phyloP scores from a whole-genome alignment of 139 green algal species.

The Picochlorum sp. region DNA sequence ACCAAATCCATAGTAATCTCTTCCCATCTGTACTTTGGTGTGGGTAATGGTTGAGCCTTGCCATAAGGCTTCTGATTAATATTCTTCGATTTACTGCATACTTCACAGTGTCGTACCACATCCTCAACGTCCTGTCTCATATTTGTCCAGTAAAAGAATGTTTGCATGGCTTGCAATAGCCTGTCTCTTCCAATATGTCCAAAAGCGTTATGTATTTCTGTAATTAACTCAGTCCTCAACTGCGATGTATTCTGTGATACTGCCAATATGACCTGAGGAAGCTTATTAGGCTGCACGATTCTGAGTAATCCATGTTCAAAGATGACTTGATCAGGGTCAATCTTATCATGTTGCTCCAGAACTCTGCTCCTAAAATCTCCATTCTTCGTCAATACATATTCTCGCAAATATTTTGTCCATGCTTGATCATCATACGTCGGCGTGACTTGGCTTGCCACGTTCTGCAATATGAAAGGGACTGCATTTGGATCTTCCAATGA shows the following conservation, averaged over 20 bases:
- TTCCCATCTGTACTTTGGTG: conserved; percentile 30
- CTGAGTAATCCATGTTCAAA: neutral
- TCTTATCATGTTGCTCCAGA: neutral
- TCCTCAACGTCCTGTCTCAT: neutral
- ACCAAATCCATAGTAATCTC: conserved; percentile 49
- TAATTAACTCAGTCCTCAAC: conserved; percentile 19
- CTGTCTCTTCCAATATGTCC: conserved; percentile 4
- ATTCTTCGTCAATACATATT: neutral
- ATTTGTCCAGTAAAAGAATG: neutral
- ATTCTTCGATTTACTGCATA: neutral
- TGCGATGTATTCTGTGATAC: neutral
- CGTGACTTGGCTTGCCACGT: neutral
- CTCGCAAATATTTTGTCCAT: neutral
- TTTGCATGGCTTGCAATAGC: neutral
- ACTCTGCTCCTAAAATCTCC: neutral
- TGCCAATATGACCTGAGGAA: neutral
- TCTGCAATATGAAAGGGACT: neutral
- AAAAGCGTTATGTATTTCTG: neutral
- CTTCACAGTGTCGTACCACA: neutral
- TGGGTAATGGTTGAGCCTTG: conserved; percentile 20
- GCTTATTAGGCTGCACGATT: neutral
- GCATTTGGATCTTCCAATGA: neutral
- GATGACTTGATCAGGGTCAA: too few species aligned
- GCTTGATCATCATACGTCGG: neutral
- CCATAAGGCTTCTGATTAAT: conserved; percentile 2